Percentiles rank a stretch among this genome's conserved stretches.
Conservation (phyloP, 2,329 filamentous ascomycete genomes). For the Pseudogymnoascus sp. region DNA sequence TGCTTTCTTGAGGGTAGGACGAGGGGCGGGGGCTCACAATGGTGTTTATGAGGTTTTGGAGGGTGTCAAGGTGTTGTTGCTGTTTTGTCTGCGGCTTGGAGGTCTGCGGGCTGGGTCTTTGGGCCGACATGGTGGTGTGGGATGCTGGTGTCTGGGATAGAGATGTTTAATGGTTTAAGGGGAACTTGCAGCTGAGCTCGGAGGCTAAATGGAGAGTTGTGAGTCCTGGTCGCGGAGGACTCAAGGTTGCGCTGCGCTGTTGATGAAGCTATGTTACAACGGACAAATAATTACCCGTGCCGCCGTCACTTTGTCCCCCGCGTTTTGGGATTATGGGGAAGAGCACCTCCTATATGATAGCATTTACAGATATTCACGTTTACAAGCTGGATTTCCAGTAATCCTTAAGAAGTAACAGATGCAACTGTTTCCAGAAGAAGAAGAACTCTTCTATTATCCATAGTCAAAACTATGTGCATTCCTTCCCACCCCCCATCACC, state of each 20-base stretch:
- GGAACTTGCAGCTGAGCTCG: background rate
- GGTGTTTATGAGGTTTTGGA: conserved; percentile 49
- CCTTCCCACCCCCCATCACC: background rate
- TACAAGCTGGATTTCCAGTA: background rate
- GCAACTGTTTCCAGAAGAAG: background rate
- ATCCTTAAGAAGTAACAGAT: background rate
- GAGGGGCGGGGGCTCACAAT: conserved; percentile 34
- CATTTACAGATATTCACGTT: background rate
- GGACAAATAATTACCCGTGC: background rate
- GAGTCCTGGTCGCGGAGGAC: background rate
- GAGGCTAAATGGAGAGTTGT: background rate
- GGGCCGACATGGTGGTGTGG: background rate
- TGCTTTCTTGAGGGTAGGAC: background rate
- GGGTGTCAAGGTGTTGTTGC: conserved; percentile 28
- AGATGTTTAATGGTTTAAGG: background rate
- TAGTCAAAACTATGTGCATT: background rate
- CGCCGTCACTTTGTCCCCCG: background rate
- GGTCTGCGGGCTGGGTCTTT: background rate
- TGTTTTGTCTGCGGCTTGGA: background rate
- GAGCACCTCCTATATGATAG: too few relatives aligned
- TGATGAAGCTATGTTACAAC: background rate
- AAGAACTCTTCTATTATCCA: background rate
- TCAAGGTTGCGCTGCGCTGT: background rate
- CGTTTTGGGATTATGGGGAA: background rate
- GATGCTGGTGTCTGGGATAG: background rate